These are phyloP conservation scores for Lasiodiplodia sp. DNA, from an alignment of 2,329 filamentous ascomycete genomes.

Conservation along the genomic window DNA sequence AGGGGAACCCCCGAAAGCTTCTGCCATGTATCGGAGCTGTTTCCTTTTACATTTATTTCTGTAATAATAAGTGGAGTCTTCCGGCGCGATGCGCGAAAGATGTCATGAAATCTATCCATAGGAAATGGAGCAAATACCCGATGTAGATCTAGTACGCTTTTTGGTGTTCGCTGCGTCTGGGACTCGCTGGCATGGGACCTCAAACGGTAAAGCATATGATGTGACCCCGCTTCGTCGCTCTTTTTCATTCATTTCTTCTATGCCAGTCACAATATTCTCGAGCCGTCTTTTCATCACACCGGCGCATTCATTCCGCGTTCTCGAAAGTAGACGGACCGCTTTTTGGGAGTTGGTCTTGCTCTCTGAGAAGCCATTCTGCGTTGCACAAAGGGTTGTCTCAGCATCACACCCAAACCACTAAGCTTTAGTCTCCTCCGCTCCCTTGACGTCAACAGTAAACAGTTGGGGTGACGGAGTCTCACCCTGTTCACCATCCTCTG, in stretches of 20 bases:
- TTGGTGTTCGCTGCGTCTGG: too few species aligned
- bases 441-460: slow-evolving; percentile 18
- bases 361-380: slow-evolving; percentile 20
- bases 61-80: too few species aligned
- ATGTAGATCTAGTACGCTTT: too few species aligned
- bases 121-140: too few species aligned
- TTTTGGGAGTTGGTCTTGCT: slow-evolving; percentile 8
- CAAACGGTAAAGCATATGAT: not conserved
- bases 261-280: not conserved
- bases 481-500: slow-evolving; percentile 20
- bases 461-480: slow-evolving; percentile 22
- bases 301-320: not conserved
- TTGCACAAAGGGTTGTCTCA: slow-evolving; percentile 6
- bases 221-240: not conserved
- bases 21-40: too few species aligned
- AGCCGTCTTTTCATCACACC: not conserved
- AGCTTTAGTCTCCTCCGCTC: not conserved
- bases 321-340: slow-evolving; percentile 1
- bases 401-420: slow-evolving; percentile 3
- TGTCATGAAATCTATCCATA: too few species aligned
- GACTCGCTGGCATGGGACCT: not conserved
- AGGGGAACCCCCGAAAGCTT: not conserved
- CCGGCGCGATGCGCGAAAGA: too few species aligned
- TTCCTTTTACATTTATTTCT: too few species aligned
- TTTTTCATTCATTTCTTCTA: not conserved